Conservation (phyloP, 306 rosid genomes). For the Cotoneaster glaucophyllus region DNA sequence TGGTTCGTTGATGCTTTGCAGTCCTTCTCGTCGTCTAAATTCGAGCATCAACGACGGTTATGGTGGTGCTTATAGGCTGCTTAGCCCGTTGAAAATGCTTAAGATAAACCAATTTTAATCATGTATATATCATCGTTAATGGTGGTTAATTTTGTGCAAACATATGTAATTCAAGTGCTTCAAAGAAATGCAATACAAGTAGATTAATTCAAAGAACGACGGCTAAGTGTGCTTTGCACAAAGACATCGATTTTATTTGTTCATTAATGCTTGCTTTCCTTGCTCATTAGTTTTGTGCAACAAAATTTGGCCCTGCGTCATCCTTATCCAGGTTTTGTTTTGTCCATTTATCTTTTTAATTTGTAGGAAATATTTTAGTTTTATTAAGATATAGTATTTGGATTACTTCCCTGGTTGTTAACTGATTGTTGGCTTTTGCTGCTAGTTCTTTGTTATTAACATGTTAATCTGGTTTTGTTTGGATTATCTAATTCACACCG, state of each 20-base stretch:
- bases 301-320: too few species aligned
- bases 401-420: too few species aligned
- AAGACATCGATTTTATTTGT: neutral
- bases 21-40: slow-evolving; percentile 5
- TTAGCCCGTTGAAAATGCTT: neutral
- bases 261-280: neutral
- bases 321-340: neutral
- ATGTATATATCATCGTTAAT: neutral
- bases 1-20: slow-evolving; percentile 10
- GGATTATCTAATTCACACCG: neutral
- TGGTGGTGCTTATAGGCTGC: slow-evolving; percentile 2
- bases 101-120: neutral
- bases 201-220: neutral
- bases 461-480: neutral
- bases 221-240: neutral
- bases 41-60: neutral
- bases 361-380: too few species aligned
- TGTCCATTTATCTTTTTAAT: too few species aligned
- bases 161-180: neutral
- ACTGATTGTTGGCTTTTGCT: neutral
- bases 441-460: neutral
- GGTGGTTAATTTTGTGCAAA: neutral
- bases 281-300: too few species aligned
- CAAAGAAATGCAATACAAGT: neutral
- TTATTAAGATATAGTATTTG: too few species aligned